Evolutionary conservation across 331 rosid species (phyloP).

Genomic region (Acacia concinna): DNA sequence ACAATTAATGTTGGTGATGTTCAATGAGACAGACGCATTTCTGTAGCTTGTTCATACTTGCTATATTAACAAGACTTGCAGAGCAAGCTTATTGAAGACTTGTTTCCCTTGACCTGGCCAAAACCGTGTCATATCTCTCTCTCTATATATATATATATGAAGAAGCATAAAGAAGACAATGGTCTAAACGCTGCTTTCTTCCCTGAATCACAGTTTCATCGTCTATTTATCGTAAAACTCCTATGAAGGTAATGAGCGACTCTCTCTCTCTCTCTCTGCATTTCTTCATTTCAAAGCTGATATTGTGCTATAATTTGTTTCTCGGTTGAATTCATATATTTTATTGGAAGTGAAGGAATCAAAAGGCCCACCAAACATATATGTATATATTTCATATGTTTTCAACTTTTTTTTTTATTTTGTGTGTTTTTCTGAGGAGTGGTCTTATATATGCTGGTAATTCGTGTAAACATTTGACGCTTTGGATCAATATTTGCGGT

Average conservation of each 20-base stretch:
- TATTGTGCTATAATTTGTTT: background rate
- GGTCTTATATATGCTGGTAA: background rate
- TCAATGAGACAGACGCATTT: background rate
- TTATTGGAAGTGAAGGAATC: background rate
- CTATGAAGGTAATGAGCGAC: constrained; percentile 23
- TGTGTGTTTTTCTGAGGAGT: background rate
- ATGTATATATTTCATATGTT: too few relatives aligned
- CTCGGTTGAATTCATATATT: background rate
- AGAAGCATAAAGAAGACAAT: background rate
- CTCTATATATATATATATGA: background rate
- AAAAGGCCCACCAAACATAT: too few relatives aligned
- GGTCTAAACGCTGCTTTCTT: background rate
- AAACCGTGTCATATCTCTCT: background rate
- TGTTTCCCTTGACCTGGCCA: background rate
- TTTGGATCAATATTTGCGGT: background rate
- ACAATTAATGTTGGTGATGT: background rate
- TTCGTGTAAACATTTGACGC: background rate
- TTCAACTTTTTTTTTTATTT: too few relatives aligned
- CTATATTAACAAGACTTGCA: background rate
- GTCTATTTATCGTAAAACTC: background rate
- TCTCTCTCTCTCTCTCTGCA: background rate
- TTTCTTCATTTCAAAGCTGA: background rate
- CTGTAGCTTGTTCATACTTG: background rate
- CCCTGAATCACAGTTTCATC: background rate
- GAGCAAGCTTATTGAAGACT: constrained; percentile 10